phyloP scores from a whole-genome alignment of 306 rosid genomes.

The Dalbergia cochinchinensis region DNA sequence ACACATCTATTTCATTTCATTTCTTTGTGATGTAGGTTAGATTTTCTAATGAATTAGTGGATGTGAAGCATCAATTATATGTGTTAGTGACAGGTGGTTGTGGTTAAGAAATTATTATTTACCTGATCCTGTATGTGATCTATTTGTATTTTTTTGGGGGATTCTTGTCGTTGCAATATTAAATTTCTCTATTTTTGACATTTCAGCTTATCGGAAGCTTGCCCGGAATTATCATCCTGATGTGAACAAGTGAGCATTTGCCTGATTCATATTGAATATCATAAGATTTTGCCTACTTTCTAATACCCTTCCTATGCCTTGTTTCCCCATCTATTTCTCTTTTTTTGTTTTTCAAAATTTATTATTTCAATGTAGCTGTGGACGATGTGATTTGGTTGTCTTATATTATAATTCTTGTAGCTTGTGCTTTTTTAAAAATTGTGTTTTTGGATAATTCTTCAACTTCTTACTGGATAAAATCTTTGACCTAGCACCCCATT shows the following conservation, averaged over 20 bases:
- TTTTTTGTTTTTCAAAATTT: not conserved
- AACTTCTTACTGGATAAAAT: slow-evolving; percentile 9
- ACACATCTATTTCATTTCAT: slow-evolving; percentile 22
- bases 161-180: slow-evolving; percentile 21
- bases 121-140: slow-evolving; percentile 17
- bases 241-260: slow-evolving; percentile 87
- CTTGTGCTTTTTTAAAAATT: slow-evolving; percentile 13
- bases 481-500: not conserved
- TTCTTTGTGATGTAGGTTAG: not conserved
- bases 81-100: not conserved
- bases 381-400: slow-evolving; percentile 22
- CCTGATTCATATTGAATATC: not conserved
- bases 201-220: slow-evolving; percentile 96
- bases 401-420: not conserved
- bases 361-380: slow-evolving; percentile 19
- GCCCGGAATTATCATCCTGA: slow-evolving; percentile 97
- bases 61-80: not conserved
- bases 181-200: slow-evolving; percentile 31
- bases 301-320: slow-evolving; percentile 24
- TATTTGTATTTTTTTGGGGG: not conserved
- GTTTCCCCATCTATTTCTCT: not conserved
- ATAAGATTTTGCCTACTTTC: not conserved
- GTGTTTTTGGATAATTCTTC: not conserved
- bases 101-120: slow-evolving; percentile 19
- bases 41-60: slow-evolving; percentile 16